A percentile compares a stretch with the other conserved stretches of the same genome.
These are phyloP conservation scores for Polyplosphaeria fusca DNA, from an alignment of 495 filamentous ascomycete genomes.

Conservation along the genomic window DNA sequence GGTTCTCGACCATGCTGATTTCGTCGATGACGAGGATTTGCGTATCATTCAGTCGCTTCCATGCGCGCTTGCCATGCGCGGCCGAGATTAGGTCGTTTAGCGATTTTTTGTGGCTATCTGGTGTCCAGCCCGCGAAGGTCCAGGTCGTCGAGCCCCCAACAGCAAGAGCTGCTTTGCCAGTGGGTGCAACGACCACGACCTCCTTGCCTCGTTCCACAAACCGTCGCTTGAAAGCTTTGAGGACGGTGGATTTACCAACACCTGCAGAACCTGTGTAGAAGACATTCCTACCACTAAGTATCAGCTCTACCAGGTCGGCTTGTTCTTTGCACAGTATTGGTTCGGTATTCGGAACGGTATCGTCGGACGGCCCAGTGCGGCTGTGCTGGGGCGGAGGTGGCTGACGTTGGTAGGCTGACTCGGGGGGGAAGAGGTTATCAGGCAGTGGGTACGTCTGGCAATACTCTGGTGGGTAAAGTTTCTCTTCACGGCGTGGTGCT, in stretches of 20 bases:
- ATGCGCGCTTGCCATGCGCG: not conserved
- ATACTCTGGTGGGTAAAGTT: too few relatives aligned
- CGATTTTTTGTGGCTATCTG: conserved; percentile 31
- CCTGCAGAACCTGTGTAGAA: conserved; percentile 63
- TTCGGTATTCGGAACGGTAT: conserved; percentile 10
- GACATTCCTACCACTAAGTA: conserved; percentile 51
- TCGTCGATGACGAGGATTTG: conserved; percentile 48
- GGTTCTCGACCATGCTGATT: conserved; percentile 52
- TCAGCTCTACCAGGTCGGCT: conserved; percentile 47
- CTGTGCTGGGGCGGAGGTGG: too few relatives aligned
- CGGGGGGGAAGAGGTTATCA: too few relatives aligned
- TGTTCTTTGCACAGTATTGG: conserved; percentile 48
- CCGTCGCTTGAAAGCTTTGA: conserved; percentile 46
- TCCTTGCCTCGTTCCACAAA: conserved; percentile 37
- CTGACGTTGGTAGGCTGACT: too few relatives aligned
- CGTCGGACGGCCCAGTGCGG: too few relatives aligned
- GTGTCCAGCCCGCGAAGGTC: conserved; percentile 54
- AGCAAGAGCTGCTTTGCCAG: conserved; percentile 52
- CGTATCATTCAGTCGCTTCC: conserved; percentile 37
- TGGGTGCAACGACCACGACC: conserved; percentile 55
- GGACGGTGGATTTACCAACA: conserved; percentile 56
- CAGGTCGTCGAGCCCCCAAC: conserved; percentile 54
- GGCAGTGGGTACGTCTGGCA: too few relatives aligned
- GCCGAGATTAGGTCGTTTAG: conserved; percentile 25
- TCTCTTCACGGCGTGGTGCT: too few relatives aligned